Conservation (phyloP, 108 stramenopile genomes). For the Conticribra weissflogii region DNA sequence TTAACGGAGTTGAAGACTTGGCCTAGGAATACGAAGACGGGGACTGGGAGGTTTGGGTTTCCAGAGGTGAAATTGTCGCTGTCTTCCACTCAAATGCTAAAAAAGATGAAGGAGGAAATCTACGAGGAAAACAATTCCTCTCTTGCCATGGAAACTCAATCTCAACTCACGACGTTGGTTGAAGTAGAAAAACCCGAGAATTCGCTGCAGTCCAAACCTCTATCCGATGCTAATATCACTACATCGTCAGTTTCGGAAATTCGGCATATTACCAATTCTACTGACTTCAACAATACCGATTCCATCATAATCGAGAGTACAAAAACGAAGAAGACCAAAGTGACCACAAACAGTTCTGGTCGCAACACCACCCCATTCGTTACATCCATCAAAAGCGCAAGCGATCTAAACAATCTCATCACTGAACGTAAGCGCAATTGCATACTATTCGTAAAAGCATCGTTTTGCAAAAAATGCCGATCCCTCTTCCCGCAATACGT, state of each 20-base stretch:
- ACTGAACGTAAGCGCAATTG: slow-evolving; percentile 45
- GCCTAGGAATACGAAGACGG: slow-evolving; percentile 49
- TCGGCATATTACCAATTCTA: not conserved
- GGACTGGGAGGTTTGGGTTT: slow-evolving; percentile 66
- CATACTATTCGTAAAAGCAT: slow-evolving; percentile 66
- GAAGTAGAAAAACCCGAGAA: no score
- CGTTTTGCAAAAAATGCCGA: slow-evolving; percentile 72
- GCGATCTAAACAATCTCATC: slow-evolving; percentile 50
- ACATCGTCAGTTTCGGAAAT: not conserved
- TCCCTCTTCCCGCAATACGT: slow-evolving; percentile 54
- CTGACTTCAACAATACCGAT: not conserved
- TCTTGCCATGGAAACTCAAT: no score
- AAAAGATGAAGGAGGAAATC: no score
- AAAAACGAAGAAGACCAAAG: slow-evolving; percentile 13
- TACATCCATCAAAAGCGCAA: slow-evolving; percentile 41
- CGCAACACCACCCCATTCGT: slow-evolving; percentile 62
- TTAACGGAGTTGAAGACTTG: slow-evolving; percentile 71
- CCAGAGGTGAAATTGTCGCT: slow-evolving; percentile 48
- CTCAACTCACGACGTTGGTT: no score
- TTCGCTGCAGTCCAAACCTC: no score
- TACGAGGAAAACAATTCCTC: not conserved
- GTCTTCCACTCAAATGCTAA: no score
- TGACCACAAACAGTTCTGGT: not conserved
- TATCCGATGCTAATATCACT: not conserved
- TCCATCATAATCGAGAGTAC: slow-evolving; percentile 11